Conservation (phyloP, 495 filamentous ascomycete genomes). For the Penicillium pancosmium region DNA sequence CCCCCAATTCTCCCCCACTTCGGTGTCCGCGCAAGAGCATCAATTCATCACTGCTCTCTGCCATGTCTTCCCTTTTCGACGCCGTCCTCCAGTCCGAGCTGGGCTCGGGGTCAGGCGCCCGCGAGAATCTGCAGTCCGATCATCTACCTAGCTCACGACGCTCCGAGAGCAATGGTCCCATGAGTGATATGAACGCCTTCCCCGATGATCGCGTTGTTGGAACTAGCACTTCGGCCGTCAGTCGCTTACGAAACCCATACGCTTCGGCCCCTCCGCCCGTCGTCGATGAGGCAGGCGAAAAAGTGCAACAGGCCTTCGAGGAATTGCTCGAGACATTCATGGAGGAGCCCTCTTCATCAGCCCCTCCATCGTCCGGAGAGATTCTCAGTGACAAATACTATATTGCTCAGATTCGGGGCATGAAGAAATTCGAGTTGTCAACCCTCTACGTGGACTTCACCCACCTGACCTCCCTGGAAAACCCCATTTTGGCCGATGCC, state of each 20-base stretch:
- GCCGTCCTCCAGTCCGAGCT: conserved; percentile 54
- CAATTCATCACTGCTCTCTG: conserved; percentile 21
- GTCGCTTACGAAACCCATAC: conserved; percentile 60
- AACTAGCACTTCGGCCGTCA: conserved; percentile 54
- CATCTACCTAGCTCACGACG: conserved; percentile 47
- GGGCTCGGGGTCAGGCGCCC: conserved; percentile 43
- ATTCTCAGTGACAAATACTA: conserved; percentile 90
- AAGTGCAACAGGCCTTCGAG: conserved; percentile 83
- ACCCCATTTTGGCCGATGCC: conserved; percentile 76
- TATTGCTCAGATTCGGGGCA: conserved; percentile 89
- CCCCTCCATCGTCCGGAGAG: conserved; percentile 72
- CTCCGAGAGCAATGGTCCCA: conserved; percentile 58
- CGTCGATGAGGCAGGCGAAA: conserved; percentile 84
- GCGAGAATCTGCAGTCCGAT: conserved; percentile 42
- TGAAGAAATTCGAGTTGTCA: conserved; percentile 82
- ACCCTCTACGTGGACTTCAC: conserved; percentile 97
- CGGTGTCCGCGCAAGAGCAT: conserved; percentile 25
- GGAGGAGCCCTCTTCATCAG: conserved; percentile 74
- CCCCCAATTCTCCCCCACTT: conserved; percentile 1
- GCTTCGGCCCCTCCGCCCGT: conserved; percentile 74
- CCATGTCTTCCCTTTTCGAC: conserved; percentile 57
- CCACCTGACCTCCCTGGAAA: conserved; percentile 71
- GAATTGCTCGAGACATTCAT: conserved; percentile 84
- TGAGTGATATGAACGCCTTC: conserved; percentile 55
- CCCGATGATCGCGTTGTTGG: conserved; percentile 67